These are phyloP conservation scores for Boletus coccyginus DNA, from an alignment of 768 basidiomycete species.

Conservation along the genomic window DNA sequence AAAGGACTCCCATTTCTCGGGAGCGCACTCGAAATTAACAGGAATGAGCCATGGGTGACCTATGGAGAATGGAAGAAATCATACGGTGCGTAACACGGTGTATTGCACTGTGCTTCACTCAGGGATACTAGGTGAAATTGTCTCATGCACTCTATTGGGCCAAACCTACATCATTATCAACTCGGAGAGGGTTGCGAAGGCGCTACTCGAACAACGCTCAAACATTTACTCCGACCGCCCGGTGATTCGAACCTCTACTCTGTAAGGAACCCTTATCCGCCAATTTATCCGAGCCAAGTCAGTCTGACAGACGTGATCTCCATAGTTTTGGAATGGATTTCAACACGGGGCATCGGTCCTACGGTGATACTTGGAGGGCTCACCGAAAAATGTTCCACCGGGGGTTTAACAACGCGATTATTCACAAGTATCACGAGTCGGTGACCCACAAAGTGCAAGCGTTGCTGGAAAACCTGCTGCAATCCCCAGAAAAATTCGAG, in stretches of 20 bases:
- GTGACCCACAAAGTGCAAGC: slow-evolving; percentile 1
- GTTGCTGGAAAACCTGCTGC: slow-evolving; percentile 10
- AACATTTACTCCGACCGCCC: slow-evolving; percentile 22
- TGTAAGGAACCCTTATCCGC: not conserved
- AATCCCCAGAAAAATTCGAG: slow-evolving; percentile 15
- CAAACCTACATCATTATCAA: slow-evolving; percentile 24
- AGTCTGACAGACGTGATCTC: not conserved
- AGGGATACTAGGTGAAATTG: slow-evolving; percentile 14
- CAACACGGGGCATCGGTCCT: slow-evolving; percentile 20
- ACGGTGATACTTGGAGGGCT: slow-evolving; percentile 14
- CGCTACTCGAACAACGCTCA: slow-evolving; percentile 27
- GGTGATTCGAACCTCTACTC: slow-evolving; percentile 1
- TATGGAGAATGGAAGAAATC: slow-evolving; percentile 30
- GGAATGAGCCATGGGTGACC: slow-evolving; percentile 29
- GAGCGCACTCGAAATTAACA: slow-evolving; percentile 23
- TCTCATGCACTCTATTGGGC: slow-evolving; percentile 20
- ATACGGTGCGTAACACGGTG: slow-evolving; percentile 25
- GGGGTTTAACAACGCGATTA: slow-evolving; percentile 8
- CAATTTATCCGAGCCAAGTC: not conserved
- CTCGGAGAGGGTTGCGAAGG: slow-evolving; percentile 20
- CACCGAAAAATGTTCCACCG: slow-evolving; percentile 19
- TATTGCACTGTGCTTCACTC: not conserved
- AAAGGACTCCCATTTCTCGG: slow-evolving; percentile 28
- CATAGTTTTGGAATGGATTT: slow-evolving; percentile 26
- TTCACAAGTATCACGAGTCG: slow-evolving; percentile 11